Conservation (phyloP, 2,329 filamentous ascomycete genomes). For the Orbilia javanica region DNA sequence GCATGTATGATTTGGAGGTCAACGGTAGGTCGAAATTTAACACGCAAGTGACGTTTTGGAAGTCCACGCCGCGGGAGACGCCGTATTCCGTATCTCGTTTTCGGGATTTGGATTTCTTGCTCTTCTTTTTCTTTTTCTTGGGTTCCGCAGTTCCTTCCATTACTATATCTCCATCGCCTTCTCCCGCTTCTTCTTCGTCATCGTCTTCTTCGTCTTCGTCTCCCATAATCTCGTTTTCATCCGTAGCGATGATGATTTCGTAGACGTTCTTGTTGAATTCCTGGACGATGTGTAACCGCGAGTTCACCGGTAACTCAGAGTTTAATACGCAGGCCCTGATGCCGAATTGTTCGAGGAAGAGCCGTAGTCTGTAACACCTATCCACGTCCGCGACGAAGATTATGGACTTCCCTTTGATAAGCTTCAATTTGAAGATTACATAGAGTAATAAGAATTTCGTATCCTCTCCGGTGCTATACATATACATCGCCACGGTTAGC, state of each 20-base stretch:
- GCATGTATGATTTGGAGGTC: conserved; percentile 92
- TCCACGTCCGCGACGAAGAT: conserved; percentile 89
- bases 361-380: conserved; percentile 88
- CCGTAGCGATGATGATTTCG: conserved; percentile 96
- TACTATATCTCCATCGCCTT: conserved; percentile 59
- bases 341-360: conserved; percentile 97
- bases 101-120: conserved; percentile 73
- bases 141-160: conserved; percentile 66
- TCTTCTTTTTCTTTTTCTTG: conserved; percentile 70
- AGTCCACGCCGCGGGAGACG: conserved; percentile 95
- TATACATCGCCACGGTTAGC: conserved; percentile 4
- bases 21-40: conserved; percentile 96
- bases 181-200: conserved; percentile 25
- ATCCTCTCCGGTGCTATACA: conserved; percentile 83
- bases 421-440: conserved; percentile 92
- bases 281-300: conserved; percentile 91
- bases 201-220: conserved; percentile 68
- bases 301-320: conserved; percentile 93
- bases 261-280: conserved; percentile 98
- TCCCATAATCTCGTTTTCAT: conserved; percentile 87
- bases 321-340: conserved; percentile 94
- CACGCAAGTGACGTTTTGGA: conserved; percentile 92
- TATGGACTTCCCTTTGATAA: conserved; percentile 92
- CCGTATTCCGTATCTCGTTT: conserved; percentile 85
- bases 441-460: conserved; percentile 95